phyloP scores from a whole-genome alignment of 2,329 filamentous ascomycete species.

The Ophiosphaerella narmari region DNA sequence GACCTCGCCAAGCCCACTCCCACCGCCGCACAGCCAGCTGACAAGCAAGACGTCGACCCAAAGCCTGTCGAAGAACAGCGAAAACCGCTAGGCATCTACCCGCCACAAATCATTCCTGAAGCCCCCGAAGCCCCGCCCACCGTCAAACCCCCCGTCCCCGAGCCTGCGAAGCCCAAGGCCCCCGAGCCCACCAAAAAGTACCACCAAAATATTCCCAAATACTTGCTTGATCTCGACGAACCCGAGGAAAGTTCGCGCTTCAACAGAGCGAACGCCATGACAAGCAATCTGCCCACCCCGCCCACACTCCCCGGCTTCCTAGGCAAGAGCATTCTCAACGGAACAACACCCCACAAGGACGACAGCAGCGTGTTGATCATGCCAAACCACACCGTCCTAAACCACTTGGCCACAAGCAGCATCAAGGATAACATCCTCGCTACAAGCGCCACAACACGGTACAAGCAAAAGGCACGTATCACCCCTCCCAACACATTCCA shows the following conservation, averaged over 20 bases:
- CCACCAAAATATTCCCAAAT: conserved; percentile 76
- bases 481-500: background rate
- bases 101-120: conserved; percentile 49
- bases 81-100: conserved; percentile 30
- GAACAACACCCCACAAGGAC: conserved; percentile 89
- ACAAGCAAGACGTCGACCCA: conserved; percentile 18
- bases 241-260: conserved; percentile 77
- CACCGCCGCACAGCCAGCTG: conserved; percentile 18
- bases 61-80: conserved; percentile 34
- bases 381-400: conserved; percentile 95
- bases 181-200: conserved; percentile 59
- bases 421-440: conserved; percentile 97
- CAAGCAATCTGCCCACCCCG: conserved; percentile 79
- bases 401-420: conserved; percentile 95
- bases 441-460: conserved; percentile 95
- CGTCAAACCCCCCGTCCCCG: conserved; percentile 24
- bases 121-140: conserved; percentile 42
- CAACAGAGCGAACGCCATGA: conserved; percentile 73
- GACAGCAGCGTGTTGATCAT: conserved; percentile 96
- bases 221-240: conserved; percentile 84
- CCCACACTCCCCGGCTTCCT: conserved; percentile 88
- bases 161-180: conserved; percentile 32
- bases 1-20: conserved; percentile 56
- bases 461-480: conserved; percentile 80
- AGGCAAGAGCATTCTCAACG: conserved; percentile 92